A percentile compares a stretch with the other conserved stretches of the same genome.
Evolutionary conservation across 176 grass and related monocot genomes (phyloP).

Genomic region (Hyparrhenia diplandra): DNA sequence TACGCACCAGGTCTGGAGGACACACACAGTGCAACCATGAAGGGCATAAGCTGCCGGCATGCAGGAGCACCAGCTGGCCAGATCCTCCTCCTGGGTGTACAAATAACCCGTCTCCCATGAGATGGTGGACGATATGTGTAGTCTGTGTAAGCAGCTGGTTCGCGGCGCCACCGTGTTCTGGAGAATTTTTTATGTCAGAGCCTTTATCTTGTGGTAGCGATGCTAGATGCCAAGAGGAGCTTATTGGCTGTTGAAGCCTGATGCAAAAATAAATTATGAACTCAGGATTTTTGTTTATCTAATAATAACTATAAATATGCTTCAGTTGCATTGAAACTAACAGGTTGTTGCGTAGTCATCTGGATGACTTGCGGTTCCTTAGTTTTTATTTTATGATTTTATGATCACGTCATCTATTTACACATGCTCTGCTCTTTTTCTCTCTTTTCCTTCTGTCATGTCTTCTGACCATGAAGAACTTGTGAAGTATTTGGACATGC

Average conservation of each 20-base stretch:
- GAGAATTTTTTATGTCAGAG: background rate
- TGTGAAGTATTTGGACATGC: too few species aligned
- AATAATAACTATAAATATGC: background rate
- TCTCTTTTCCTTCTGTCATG: too few species aligned
- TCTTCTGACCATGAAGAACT: too few species aligned
- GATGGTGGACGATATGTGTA: slow-evolving; percentile 12
- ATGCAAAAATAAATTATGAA: slow-evolving; percentile 35
- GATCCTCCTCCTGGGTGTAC: background rate
- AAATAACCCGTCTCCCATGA: slow-evolving; percentile 22
- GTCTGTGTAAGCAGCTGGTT: slow-evolving; percentile 20
- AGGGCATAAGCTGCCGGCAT: slow-evolving; percentile 88
- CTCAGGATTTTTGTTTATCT: background rate
- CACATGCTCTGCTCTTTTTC: too few species aligned
- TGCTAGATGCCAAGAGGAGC: slow-evolving; percentile 29
- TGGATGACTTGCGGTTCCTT: too few species aligned
- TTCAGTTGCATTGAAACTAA: background rate
- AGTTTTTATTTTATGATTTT: too few species aligned
- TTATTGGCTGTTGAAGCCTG: slow-evolving; percentile 26
- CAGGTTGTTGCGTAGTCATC: background rate
- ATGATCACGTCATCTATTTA: too few species aligned
- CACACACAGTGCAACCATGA: slow-evolving; percentile 86
- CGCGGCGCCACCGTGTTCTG: slow-evolving; percentile 8
- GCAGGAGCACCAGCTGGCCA: slow-evolving; percentile 70
- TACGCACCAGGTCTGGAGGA: slow-evolving; percentile 82
- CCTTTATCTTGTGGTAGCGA: slow-evolving; percentile 21